phyloP scores from a whole-genome alignment of 78 protist genomes.

The Protostelium mycophagum region DNA sequence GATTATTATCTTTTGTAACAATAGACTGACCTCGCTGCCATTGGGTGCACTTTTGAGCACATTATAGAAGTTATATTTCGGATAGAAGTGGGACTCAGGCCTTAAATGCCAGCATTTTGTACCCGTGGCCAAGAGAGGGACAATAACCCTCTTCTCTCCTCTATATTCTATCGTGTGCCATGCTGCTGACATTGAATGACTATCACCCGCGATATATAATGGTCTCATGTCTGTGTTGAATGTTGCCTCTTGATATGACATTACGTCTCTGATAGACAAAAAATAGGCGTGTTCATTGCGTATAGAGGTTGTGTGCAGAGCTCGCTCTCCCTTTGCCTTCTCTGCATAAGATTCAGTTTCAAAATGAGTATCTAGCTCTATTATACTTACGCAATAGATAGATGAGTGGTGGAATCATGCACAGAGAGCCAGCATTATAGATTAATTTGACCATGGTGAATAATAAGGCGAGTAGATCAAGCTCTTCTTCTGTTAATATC shows the following conservation, averaged over 20 bases:
- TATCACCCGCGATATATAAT: constrained; percentile 81
- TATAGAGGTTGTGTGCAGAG: constrained; percentile 68
- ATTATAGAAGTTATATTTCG: constrained; percentile 72
- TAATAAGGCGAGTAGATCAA: constrained; percentile 76
- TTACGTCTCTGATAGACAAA: constrained; percentile 43
- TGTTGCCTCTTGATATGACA: constrained; percentile 18
- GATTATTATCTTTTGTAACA: constrained; percentile 13
- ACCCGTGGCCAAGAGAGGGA: constrained; percentile 81
- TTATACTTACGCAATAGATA: constrained; percentile 13
- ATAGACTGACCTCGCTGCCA: constrained; percentile 18
- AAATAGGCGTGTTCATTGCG: constrained; percentile 90
- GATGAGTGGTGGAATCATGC: constrained; percentile 43
- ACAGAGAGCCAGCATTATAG: constrained; percentile 62
- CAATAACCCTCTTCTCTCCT: constrained; percentile 34
- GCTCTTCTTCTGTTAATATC: constrained; percentile 45
- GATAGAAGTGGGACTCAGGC: constrained; percentile 72
- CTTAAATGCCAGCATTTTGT: constrained; percentile 87
- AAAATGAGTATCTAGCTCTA: not conserved
- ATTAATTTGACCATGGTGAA: constrained; percentile 71
- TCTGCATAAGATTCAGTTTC: constrained; percentile 20
- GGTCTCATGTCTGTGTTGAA: constrained; percentile 21
- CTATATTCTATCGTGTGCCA: constrained; percentile 58
- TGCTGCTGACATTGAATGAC: constrained; percentile 69
- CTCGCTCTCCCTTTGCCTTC: constrained; percentile 9
- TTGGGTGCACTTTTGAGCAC: constrained; percentile 39